Evolutionary conservation across 306 rosid genomes (phyloP), one percentile per base, ranked within the genome.

Genomic region (Dryas drummondii): DNA sequence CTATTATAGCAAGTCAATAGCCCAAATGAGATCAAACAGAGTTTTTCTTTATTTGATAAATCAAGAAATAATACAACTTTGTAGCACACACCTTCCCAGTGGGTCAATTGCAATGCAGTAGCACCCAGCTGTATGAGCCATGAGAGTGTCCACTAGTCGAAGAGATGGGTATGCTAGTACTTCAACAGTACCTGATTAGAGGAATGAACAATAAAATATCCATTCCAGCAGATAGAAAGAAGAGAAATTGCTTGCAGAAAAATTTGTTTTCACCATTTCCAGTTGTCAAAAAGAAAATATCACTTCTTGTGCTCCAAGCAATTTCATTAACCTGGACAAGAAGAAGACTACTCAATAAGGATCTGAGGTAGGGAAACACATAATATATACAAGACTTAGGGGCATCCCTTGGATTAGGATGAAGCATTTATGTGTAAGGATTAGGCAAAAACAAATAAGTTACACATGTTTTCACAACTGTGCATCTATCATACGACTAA

Each of bases 121-220:
- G 83, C 98, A 94, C 58, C 97, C 98, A 45, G 98, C 98, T 45
- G 98, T 91, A 84, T 94, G 98, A 78, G 98, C 98, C 97, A 87
- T 85, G 60, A 94, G 94, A 57, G 97, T 91, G 44, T 94, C 97
- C 32, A 91, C 87, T 27, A 91, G 96, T 57, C 80, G 84, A 79
- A 94, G 97, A 48, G 98, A 94, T 16, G 98, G 98, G 83, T 94
- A 88, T 19, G 94, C 76, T 75, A 94, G 84, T 67, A 94, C 96
- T 84, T 94, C 98, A 69, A 94, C 98, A 15, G 94, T 94, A 62
- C 97, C 97, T 91, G 74, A 68, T 54, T 58, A 69, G 40, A 77
- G 65, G 26, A 78, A 55, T 58, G 62, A 45, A 49, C 49, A 56
- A 48, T 69, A 56, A 50, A 73, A 71, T 72, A 51, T 16, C 7